Evolutionary conservation across 2,329 filamentous ascomycete genomes (phyloP).

Genomic region (Talaromyces sp.): DNA sequence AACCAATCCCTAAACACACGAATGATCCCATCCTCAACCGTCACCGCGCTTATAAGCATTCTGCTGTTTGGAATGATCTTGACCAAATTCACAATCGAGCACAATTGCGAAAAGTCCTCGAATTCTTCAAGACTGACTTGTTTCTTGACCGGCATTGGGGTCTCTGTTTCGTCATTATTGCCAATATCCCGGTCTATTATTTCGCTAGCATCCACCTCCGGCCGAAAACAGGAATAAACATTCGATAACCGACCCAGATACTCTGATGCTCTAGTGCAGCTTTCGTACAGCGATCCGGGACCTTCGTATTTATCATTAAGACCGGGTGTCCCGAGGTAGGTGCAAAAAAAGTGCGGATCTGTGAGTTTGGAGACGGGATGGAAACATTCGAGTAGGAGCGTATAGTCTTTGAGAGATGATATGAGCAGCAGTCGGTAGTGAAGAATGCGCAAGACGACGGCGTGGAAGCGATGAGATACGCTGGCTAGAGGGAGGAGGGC

Average conservation of each 20-base stretch:
- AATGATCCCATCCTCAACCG: constrained; percentile 64
- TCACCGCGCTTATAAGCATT: constrained; percentile 62
- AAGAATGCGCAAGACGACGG: constrained; percentile 60
- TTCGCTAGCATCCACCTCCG: constrained; percentile 45
- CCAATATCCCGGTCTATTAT: not conserved
- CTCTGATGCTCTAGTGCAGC: constrained; percentile 25
- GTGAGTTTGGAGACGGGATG: constrained; percentile 67
- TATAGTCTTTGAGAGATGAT: constrained; percentile 57
- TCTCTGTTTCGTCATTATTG: not conserved
- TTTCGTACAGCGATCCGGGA: constrained; percentile 37
- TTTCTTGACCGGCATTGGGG: constrained; percentile 48
- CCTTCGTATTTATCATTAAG: constrained; percentile 47
- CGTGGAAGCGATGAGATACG: constrained; percentile 62
- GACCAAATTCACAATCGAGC: constrained; percentile 64
- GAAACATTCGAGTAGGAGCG: constrained; percentile 74
- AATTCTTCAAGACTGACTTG: constrained; percentile 63
- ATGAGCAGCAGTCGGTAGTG: constrained; percentile 61
- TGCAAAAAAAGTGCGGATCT: constrained; percentile 66
- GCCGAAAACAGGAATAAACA: constrained; percentile 69
- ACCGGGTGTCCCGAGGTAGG: constrained; percentile 62
- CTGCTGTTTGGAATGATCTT: constrained; percentile 60
- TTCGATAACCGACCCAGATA: constrained; percentile 48
- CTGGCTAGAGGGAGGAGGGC: constrained; percentile 56
- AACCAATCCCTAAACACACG: constrained; percentile 74
- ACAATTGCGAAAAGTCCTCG: constrained; percentile 73